phyloP scores from a whole-genome alignment of 2,329 filamentous ascomycete species.

The Trichoderma polysporum region DNA sequence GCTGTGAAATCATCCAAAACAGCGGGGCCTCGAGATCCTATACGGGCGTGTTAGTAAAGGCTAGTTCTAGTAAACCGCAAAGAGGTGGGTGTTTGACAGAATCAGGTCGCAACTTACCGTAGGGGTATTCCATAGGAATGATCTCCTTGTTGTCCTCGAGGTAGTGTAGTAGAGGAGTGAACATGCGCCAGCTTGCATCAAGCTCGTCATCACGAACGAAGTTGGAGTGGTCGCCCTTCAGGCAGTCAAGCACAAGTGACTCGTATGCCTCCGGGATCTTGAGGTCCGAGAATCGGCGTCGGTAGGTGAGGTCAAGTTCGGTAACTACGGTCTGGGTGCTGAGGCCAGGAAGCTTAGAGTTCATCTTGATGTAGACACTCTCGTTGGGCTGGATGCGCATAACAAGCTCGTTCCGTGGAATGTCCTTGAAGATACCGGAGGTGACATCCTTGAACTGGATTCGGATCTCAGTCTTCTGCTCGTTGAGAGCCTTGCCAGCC shows the following conservation, averaged over 20 bases:
- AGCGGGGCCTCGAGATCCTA: slow-evolving; percentile 92
- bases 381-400: slow-evolving; percentile 99
- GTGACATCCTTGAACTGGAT: slow-evolving; percentile 99
- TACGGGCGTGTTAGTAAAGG: slow-evolving; percentile 24
- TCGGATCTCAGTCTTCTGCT: slow-evolving; percentile 99
- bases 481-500: slow-evolving; percentile 96
- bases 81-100: background rate
- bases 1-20: slow-evolving; percentile 98
- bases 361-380: slow-evolving; percentile 99
- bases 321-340: slow-evolving; percentile 99
- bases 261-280: slow-evolving; percentile 99
- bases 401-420: slow-evolving; percentile 97
- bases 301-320: slow-evolving; percentile 96
- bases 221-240: slow-evolving; percentile 99
- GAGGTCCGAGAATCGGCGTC: slow-evolving; percentile 95
- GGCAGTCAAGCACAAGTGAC: slow-evolving; percentile 91
- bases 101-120: slow-evolving; percentile 63
- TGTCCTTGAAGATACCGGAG: slow-evolving; percentile 99
- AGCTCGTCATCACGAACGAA: slow-evolving; percentile 97
- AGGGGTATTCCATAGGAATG: slow-evolving; percentile 98
- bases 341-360: slow-evolving; percentile 96
- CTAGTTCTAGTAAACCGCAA: background rate
- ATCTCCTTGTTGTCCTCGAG: slow-evolving; percentile 99
- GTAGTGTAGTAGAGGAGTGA: slow-evolving; percentile 95
- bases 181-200: slow-evolving; percentile 97